Base-by-base conservation (phyloP, 345 rosid species). In the Euphorbia lathyris region DNA sequence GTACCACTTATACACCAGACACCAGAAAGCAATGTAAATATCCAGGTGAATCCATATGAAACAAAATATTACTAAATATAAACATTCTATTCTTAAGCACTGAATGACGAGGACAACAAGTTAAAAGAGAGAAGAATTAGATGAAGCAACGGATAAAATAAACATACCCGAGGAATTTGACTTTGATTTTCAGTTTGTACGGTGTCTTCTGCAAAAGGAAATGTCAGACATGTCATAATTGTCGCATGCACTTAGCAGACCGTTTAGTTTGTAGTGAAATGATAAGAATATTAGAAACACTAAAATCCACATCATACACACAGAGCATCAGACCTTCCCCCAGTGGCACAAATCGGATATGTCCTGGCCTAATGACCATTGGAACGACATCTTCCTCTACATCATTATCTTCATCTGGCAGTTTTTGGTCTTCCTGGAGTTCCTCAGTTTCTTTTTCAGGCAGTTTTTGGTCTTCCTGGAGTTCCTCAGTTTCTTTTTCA, bases 341-440 rank as follows among this genome's bases (percentile, higher is more conserved):
- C 8, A 84, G 76, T 27, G 90, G 85, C 69, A 84, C 82, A 82
- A 92, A 96, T 69, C 96, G 92, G 78, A 96, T 90, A 79, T 96
- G 97, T 72, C 98, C 98, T 27, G 99, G 97, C 84, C 87, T 86
- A 71, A 92, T 83, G 67, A 84, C 90, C 67, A 90, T 65, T 17
- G 95, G 97, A 82, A 90, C 84, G 63, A 85, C 67, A 4, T 76
- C 87, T 74, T 83, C 90, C 70, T 80, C 84, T 0, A 23, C 74
- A 58, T 76, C 84, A 64, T 67, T 63, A 68, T 78, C 75, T 43
- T 65, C 74, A 77, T 56, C 78, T 69, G 74, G 75, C 59, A 47
- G 68, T 48, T 77, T 74, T 16, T n/a, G 58, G 52, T 69, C 73
- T 58, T 67, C 70, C 30, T 63, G 3, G 17, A 63, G 72, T 20